These are phyloP conservation scores for Arthrobotrys conoides DNA, from an alignment of 2,329 filamentous ascomycete genomes.

Conservation along the genomic window DNA sequence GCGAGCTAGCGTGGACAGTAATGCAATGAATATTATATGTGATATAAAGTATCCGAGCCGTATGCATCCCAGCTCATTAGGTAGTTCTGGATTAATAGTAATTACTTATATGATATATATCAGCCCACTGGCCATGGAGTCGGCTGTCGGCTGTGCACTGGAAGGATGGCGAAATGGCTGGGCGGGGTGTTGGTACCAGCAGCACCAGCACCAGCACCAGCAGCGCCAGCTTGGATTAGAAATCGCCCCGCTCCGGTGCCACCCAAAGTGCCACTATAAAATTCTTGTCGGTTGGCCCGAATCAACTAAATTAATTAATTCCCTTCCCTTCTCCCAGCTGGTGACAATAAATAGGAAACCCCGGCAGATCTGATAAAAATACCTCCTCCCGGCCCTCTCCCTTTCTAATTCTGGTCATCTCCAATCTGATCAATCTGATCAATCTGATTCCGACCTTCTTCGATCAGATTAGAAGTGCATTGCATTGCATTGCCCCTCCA, in stretches of 20 bases:
- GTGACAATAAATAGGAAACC: background rate
- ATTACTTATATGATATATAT: no score
- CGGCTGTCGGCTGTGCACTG: no score
- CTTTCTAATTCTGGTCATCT: constrained; percentile 6
- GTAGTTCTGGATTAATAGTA: no score
- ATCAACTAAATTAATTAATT: background rate
- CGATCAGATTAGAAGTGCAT: constrained; percentile 1
- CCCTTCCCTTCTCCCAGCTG: background rate
- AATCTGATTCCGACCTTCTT: constrained; percentile 26
- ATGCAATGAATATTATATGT: no score
- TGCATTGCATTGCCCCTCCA: constrained; percentile 23
- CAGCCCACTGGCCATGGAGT: no score
- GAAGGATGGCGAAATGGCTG: constrained; percentile 13
- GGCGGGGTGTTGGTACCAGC: constrained; percentile 37
- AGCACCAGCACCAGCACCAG: no score
- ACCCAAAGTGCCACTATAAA: constrained; percentile 50
- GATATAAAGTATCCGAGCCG: no score
- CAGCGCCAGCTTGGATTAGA: no score
- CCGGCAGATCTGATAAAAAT: constrained; percentile 31
- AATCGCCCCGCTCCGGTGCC: constrained; percentile 32
- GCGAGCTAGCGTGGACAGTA: background rate
- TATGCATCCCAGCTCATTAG: no score
- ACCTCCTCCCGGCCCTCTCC: background rate
- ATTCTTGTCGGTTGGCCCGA: constrained; percentile 30
- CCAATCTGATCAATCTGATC: constrained; percentile 48